Percentiles rank a stretch among this genome's conserved stretches.
phyloP scores from a whole-genome alignment of 345 rosid genomes.

The Crucihimalaya himalaica region DNA sequence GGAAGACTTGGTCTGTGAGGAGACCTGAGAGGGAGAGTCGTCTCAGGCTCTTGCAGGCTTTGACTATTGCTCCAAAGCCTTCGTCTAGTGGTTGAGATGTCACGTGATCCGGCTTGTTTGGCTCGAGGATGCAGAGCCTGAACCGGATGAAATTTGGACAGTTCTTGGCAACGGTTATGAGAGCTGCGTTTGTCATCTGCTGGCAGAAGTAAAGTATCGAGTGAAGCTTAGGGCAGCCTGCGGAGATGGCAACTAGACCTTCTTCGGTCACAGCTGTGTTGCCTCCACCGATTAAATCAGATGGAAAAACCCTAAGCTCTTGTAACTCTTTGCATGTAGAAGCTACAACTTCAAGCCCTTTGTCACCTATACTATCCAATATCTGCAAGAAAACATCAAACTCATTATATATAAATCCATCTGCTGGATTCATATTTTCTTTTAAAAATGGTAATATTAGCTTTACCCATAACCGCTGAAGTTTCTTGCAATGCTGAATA shows the following conservation, averaged over 20 bases:
- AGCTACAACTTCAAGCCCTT: slow-evolving; percentile 84
- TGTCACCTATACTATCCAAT: slow-evolving; percentile 88
- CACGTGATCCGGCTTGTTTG: slow-evolving; percentile 65
- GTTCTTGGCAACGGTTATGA: slow-evolving; percentile 78
- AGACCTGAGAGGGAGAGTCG: slow-evolving; percentile 81
- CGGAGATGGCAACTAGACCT: slow-evolving; percentile 84
- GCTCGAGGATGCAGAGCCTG: slow-evolving; percentile 81
- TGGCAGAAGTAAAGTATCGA: slow-evolving; percentile 90
- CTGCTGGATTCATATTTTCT: neutral
- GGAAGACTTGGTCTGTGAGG: slow-evolving; percentile 77
- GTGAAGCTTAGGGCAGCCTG: slow-evolving; percentile 81
- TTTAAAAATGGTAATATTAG: neutral
- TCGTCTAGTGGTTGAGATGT: slow-evolving; percentile 82
- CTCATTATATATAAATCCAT: neutral
- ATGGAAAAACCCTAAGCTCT: slow-evolving; percentile 92
- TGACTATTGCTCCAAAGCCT: slow-evolving; percentile 95
- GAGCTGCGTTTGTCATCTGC: slow-evolving; percentile 96
- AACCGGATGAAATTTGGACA: slow-evolving; percentile 80
- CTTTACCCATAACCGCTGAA: slow-evolving; percentile 85
- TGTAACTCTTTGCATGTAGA: slow-evolving; percentile 79
- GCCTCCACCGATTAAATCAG: slow-evolving; percentile 61
- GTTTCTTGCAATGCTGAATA: slow-evolving; percentile 64
- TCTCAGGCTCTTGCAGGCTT: slow-evolving; percentile 67
- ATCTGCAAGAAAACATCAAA: slow-evolving; percentile 50
- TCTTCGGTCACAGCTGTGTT: slow-evolving; percentile 78